Base-by-base conservation (phyloP, 768 basidiomycete genomes). In the Pulveroboletus sp. region DNA sequence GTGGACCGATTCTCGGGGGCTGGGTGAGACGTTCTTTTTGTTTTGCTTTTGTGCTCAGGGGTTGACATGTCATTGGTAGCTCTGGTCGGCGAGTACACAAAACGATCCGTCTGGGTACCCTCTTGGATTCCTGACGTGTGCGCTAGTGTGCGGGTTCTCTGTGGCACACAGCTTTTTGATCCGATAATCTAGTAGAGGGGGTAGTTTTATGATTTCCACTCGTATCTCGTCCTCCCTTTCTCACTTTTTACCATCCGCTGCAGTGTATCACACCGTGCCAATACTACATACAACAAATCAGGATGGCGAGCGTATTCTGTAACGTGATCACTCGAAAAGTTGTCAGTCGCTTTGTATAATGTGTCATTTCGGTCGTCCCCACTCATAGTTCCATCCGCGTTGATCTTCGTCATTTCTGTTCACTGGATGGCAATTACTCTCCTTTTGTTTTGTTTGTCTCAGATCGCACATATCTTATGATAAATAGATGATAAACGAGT, bases 1-100 rank as follows among this genome's bases (percentile, higher is more conserved):
- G 91, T 33, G 96, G 92, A 18, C 92, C 93, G 18, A 80, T 92
- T 36, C 73, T 91, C 15, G 89, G 89, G 41, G 89, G 90, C 39
- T 87, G 84, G 65, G 90, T 91, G 63, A 57, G 66, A 50, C 3
- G 5, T 24, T 42, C 17, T 12, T 14, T 3, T n/a, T 10, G 49
- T 28, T 32, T 21, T 15, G 21, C 12, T 30, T 2, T 35, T 17
- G 10, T 33, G 3, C 2, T 40, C 10, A 12, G 15, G 17, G 8
- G 49, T 27, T 44, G 44, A 60, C 38, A 18, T 17, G 53, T 36
- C 46, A 5, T 39, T 17, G 47, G 10, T 60, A 88, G 84, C 71
- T 91, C 18, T 92, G 90, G 87, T 79, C 87, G 0, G 68, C 73
- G 27, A 86, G 87, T 58, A 81, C 87, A 14, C 75, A 78, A 57